A percentile compares a stretch with the other conserved stretches of the same genome.
phyloP scores from a whole-genome alignment of 345 rosid species.

The Rhodamnia rubescens region DNA sequence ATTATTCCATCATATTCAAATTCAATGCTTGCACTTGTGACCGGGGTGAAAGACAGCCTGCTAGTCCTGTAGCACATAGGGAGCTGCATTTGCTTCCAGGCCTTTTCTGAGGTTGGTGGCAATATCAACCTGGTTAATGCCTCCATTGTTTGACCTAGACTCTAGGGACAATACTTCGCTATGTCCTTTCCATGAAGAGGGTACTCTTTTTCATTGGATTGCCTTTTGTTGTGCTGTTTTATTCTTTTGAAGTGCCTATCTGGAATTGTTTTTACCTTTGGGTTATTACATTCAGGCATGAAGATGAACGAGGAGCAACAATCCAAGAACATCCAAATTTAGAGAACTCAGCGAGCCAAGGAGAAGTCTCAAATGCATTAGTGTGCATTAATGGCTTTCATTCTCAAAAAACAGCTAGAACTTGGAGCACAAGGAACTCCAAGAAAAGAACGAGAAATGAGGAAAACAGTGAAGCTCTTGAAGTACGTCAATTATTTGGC shows the following conservation, averaged over 20 bases:
- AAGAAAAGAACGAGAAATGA: conserved; percentile 16
- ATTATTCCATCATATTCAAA: background rate
- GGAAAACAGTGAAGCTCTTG: conserved; percentile 1
- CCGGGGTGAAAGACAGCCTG: background rate
- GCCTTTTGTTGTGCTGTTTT: background rate
- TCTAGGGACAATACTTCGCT: background rate
- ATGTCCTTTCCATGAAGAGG: background rate
- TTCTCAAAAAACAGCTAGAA: background rate
- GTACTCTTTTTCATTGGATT: background rate
- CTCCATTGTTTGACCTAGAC: background rate
- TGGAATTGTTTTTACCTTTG: background rate
- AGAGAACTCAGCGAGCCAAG: conserved; percentile 4
- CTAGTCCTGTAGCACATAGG: background rate
- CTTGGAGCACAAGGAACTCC: background rate
- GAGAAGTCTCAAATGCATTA: conserved; percentile 7
- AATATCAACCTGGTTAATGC: background rate
- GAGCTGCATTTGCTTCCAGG: background rate
- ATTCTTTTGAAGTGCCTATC: background rate
- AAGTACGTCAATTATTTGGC: conserved; percentile 9
- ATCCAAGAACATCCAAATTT: background rate
- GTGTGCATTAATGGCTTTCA: conserved; percentile 1
- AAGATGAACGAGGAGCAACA: background rate
- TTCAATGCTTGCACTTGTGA: background rate
- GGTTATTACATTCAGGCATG: background rate
- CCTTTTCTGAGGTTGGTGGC: background rate